phyloP scores from a whole-genome alignment of 495 filamentous ascomycete genomes.

The Daldinia caldariorum region DNA sequence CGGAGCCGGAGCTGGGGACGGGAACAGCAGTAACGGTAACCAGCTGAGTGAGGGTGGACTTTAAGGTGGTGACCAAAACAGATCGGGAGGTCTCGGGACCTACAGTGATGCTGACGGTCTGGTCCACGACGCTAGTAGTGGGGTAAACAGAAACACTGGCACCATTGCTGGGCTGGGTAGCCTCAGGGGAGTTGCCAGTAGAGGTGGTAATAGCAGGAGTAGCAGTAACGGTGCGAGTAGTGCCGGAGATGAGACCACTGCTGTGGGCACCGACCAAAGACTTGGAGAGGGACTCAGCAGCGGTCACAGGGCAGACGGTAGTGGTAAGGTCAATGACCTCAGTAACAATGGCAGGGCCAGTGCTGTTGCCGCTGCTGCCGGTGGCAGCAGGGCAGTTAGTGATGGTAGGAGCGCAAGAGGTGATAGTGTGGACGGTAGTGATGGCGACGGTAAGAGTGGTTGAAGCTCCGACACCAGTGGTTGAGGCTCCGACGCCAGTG shows the following conservation, averaged over 20 bases:
- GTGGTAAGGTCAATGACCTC: constrained; percentile 57
- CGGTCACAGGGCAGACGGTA: constrained; percentile 59
- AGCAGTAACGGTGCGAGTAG: constrained; percentile 43
- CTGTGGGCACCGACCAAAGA: constrained; percentile 50
- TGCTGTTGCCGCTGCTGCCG: constrained; percentile 41
- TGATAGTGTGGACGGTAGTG: constrained; percentile 69
- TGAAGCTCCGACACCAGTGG: constrained; percentile 24
- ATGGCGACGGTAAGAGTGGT: constrained; percentile 62
- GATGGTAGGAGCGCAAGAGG: constrained; percentile 68
- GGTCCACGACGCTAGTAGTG: constrained; percentile 36
- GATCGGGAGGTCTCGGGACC: constrained; percentile 49
- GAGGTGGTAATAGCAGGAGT: constrained; percentile 24
- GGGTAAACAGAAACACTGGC: constrained; percentile 33
- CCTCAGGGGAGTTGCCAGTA: constrained; percentile 36
- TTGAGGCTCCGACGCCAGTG: constrained; percentile 37
- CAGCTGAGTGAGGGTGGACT: constrained; percentile 47
- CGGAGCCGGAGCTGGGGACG: constrained; percentile 13
- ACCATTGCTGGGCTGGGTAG: constrained; percentile 22
- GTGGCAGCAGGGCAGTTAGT: constrained; percentile 67
- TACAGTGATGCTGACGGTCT: constrained; percentile 54
- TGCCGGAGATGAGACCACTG: constrained; percentile 50
- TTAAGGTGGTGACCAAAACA: constrained; percentile 51
- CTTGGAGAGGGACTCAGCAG: constrained; percentile 52
- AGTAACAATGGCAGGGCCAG: constrained; percentile 54
- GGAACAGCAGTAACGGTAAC: constrained; percentile 43